Base-by-base conservation (phyloP, 768 basidiomycete genomes). In the Agrocybe pediades region DNA sequence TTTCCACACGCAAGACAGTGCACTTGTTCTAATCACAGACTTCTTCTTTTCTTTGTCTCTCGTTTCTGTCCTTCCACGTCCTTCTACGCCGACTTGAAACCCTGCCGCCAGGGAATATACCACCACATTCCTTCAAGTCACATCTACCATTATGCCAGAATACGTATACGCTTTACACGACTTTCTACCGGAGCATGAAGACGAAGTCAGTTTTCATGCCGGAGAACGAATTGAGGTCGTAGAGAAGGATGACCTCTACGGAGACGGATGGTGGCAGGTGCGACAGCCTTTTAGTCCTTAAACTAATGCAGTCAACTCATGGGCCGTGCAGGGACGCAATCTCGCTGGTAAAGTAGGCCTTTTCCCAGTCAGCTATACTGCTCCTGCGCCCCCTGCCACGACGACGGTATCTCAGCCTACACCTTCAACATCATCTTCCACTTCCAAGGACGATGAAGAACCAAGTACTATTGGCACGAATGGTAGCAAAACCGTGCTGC, bases 181-280 rank as follows among this genome's bases (percentile, higher is more conserved):
- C 62, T 98, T 98, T 62, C 62, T 72, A 3, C 95, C 97, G 2
- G 95, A 99, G 74, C 85, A 98, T 70, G 90, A 91, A 47, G 97
- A 99, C 70, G 97, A 99, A 72, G 81, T 98, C 33, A 62, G 84
- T 1, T 97, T 98, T 67, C 77, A 73, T 40, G 86, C 86, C 3
- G 95, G 95, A 2, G 93, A 98, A 60, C 77, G 82, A 51, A 92
- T 98, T 61, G 87, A 92, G 64, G 85, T 99, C 24, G 53, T 98
- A 39, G 96, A 98, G 75, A 92, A 85, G 72, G 97, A 98, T 65
- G 97, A 98, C 59, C 71, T 83, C 53, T 98, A 91, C 67, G 83
- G 83, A 17, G 97, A 99, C 70, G 97, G 96, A 16, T 98, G 97
- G 97, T 98, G 93, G 93, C 74, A 79, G 67, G 79, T 78, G 58